Base-by-base conservation (phyloP, 176 grass and related monocot species). In the Neostapfia colusana region DNA sequence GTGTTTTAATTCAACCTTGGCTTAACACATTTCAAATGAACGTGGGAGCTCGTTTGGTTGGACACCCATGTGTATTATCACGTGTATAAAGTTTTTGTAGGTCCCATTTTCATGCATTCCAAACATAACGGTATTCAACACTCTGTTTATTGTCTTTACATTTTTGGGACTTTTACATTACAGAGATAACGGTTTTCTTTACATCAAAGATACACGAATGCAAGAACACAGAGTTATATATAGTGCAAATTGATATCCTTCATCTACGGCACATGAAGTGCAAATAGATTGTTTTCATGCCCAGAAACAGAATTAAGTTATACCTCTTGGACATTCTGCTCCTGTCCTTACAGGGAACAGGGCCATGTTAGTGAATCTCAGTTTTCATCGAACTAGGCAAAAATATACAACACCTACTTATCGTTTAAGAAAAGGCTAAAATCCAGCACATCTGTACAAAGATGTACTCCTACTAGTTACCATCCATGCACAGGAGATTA, bases 391-490 rank as follows among this genome's bases (percentile, higher is more conserved):
- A 58, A 69, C 16, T 35, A 16, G 28, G 40, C 73, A 62, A 45
- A 25, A 45, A 42, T 79, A 79, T 53, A 28, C 34, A 8, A 26
- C 35, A 28, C 9, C 76, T 56, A 57, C 35, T 39, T 26, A 42
- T 11, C 21, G 63, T n/a, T 25, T 53, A 72, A 39, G 43, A 38
- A 39, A 71, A 11, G 14, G 44, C 9, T 40, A 51, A 72, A 72
- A 40, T 63, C 31, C 24, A 81, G 59, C 31, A 63, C 42, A 3
- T 20, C 4, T 24, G 64, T 84, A 71, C 17, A 13, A 53, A 70
- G n/a, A n/a, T n/a, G n/a, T n/a, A 23, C 16, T 35, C 2, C 23
- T 70, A 62, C 0, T n/a, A 50, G 24, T 55, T 37, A 60, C 20
- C 14, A 17, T 49, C 34, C 42, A 71, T 58, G 23, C 41, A 14